Percentiles rank a stretch among this genome's conserved stretches.
These are phyloP conservation scores for Phoma sp. DNA, from an alignment of 2,329 filamentous ascomycete species.

Conservation along the genomic window DNA sequence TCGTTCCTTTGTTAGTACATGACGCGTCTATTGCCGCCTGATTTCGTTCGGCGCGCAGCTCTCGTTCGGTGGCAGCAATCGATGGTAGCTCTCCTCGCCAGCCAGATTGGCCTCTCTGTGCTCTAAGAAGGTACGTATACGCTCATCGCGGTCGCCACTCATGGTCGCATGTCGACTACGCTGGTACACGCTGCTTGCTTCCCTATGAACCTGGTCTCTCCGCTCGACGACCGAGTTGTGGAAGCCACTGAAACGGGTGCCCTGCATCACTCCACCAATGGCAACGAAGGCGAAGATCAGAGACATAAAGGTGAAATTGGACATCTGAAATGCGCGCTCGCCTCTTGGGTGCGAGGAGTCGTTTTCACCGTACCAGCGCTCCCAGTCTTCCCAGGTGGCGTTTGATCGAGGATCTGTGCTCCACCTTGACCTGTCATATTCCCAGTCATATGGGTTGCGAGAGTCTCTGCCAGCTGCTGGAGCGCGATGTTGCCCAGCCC, in stretches of 20 bases:
- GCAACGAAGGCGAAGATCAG: conserved; percentile 73
- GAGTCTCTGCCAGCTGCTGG: conserved; percentile 17
- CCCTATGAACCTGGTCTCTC: conserved; percentile 69
- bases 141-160: conserved; percentile 54
- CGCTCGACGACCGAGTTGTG: conserved; percentile 69
- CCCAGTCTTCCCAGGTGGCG: conserved; percentile 98
- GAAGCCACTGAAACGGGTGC: conserved; percentile 68
- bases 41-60: conserved; percentile 54
- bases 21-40: conserved; percentile 27
- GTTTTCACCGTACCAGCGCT: conserved; percentile 57
- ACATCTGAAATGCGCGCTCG: conserved; percentile 67
- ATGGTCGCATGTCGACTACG: conserved; percentile 61
- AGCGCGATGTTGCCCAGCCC: conserved; percentile 57
- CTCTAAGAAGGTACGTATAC: conserved; percentile 78
- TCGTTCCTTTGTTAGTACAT: neutral
- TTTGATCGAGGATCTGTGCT: conserved; percentile 64
- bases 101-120: conserved; percentile 50
- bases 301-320: conserved; percentile 77
- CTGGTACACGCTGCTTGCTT: conserved; percentile 68
- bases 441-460: conserved; percentile 32
- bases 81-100: conserved; percentile 54
- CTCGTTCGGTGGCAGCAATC: conserved; percentile 54
- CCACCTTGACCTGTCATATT: conserved; percentile 40
- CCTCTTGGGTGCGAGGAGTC: conserved; percentile 45
- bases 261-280: conserved; percentile 74